Evolutionary conservation across 148 eudicot genomes (phyloP).

Genomic region (Chenopodium suecicum): DNA sequence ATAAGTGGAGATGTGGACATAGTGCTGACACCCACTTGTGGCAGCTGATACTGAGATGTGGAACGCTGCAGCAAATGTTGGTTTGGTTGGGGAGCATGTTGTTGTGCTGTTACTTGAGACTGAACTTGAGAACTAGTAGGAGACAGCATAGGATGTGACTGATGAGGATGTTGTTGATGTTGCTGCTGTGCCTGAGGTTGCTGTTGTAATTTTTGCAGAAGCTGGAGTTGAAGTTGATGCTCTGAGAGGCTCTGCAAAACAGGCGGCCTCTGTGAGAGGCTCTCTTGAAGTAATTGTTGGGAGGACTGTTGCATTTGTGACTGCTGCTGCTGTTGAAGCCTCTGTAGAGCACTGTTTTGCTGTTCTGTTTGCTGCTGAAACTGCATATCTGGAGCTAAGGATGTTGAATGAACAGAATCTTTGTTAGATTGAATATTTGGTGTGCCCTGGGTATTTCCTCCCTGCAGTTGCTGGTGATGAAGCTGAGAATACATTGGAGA

Average conservation of each 20-base stretch:
- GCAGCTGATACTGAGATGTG: slow-evolving; percentile 46
- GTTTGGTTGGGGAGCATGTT: slow-evolving; percentile 43
- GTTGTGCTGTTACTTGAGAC: slow-evolving; percentile 34
- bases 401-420: slow-evolving; percentile 39
- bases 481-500: slow-evolving; percentile 42
- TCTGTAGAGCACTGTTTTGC: slow-evolving; percentile 36
- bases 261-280: slow-evolving; percentile 50
- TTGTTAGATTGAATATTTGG: slow-evolving; percentile 39
- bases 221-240: slow-evolving; percentile 71
- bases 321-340: slow-evolving; percentile 59
- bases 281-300: slow-evolving; percentile 50
- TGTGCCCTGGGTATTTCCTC: slow-evolving; percentile 45
- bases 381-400: slow-evolving; percentile 63
- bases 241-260: slow-evolving; percentile 59
- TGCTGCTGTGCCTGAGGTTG: slow-evolving; percentile 40
- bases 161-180: slow-evolving; percentile 51
- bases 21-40: slow-evolving; percentile 42
- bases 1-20: slow-evolving; percentile 49
- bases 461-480: slow-evolving; percentile 65
- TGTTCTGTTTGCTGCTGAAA: slow-evolving; percentile 79
- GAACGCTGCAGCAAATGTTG: slow-evolving; percentile 52
- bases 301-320: slow-evolving; percentile 46
- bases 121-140: slow-evolving; percentile 36
- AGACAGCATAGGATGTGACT: slow-evolving; percentile 46
- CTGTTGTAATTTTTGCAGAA: slow-evolving; percentile 60